Evolutionary conservation across 345 rosid genomes (phyloP), one percentile per base, ranked within the genome.

Genomic region (Ceriops decandra): DNA sequence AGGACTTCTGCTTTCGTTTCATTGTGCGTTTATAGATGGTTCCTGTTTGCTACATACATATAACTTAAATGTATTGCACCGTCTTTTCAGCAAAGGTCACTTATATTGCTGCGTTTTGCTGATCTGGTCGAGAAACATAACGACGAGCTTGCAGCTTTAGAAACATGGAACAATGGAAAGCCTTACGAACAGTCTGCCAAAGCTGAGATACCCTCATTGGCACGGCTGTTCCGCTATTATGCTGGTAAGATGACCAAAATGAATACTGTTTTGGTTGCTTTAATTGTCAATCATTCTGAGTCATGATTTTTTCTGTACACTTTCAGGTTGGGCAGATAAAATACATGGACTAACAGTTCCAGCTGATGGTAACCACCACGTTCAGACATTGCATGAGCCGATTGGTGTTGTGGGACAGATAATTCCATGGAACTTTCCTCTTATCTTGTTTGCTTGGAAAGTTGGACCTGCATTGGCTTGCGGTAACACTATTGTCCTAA

Each of bases 111-210:
- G 57, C 87, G 90, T 5, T 91, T 85, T 51, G 96, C 96, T 62
- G 98, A 91, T 79, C 77, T 93, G 66, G 68, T 93, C 30, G 98
- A 93, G 60, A 85, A 88, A 77, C 90, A 91, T 76, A 88, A 83
- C 8, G 95, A 89, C 38, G 97, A 89, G 61, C 68, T 93, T 53
- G 91, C 98, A 31, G 79, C 85, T 31, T 88, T 93, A 24, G 98
- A 93, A 84, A 79, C 91, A 64, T 93, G 93, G 98, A 91, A 93
- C 69, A 87, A 74, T 68, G 98, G 98, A 51, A 93, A 93, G 74
- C 85, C 96, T 49, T 93, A 70, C 59, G 91, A 85, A 54, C 97
- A 91, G 68, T 67, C 95, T 79, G 89, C 91, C 47, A 70, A 82
- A 54, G 2, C 78, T 57, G 98, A 93, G 80, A 17, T 91, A 16